Base-by-base conservation (phyloP, 371 early-diverging fungal species). In the Umbelopsis sp. region DNA sequence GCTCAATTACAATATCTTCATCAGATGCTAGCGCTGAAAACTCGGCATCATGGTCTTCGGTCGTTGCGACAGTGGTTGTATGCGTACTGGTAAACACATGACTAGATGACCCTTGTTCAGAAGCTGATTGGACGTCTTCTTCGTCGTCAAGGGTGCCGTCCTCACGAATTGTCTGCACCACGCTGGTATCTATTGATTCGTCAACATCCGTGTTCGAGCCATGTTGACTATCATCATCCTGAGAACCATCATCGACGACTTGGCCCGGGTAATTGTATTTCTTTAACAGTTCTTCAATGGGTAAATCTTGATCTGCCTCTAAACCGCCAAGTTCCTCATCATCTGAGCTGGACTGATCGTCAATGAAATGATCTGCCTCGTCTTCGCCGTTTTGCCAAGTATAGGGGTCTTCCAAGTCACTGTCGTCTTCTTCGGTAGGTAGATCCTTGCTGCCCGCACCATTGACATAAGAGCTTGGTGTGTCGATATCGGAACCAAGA, bases 281-380 rank as follows among this genome's bases (percentile, higher is more conserved):
- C 45, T 74, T 73, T 45, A 90, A 65, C 25, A 92, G 72, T 22
- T 85, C 86, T 48, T 90, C 89, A 35, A 91, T 78, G 0, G 90
- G 83, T 50, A 89, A 51, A 35, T 77, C 66, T 50, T 76, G 77
- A 64, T 80, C 82, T n/a, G 71, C 72, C 22, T 74, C 74, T 6
- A 80, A 52, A 29, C 65, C 77, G 14, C 50, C 52, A n/a, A 78
- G 63, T 53, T 78, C 82, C 24, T 74, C 77, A n/a, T 76, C 74
- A 50, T 78, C 78, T 32, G 74, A 74, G 4, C 71, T 76, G 44
- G 72, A 70, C 37, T 74, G 75, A 7, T 71, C 69, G 35, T 78
- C 68, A 70, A 80, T 80, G 6, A 72, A 63, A 65, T 82, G 78
- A 57, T 82, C 79, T 38, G 68, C 65, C n/a, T 69, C 72, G 32